These are phyloP conservation scores for Cichorium intybus DNA, from an alignment of 140 eudicot genomes.

Conservation along the genomic window DNA sequence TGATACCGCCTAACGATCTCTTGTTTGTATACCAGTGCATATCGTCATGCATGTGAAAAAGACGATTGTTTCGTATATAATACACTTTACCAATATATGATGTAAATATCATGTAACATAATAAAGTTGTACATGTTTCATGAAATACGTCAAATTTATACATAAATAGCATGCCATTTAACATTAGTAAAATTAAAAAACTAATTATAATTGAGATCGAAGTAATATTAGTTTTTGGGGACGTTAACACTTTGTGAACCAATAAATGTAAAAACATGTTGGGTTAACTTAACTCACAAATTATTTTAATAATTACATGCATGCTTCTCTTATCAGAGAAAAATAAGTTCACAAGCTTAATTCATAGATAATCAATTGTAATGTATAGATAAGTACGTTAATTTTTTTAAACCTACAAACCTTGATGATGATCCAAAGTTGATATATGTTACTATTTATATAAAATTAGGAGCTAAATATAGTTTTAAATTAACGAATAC, in stretches of 20 bases:
- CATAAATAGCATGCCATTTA: background rate
- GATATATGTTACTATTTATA: background rate
- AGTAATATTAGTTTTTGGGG: background rate
- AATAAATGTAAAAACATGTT: background rate
- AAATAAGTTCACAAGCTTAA: too few species aligned
- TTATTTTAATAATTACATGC: background rate
- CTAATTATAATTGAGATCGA: background rate
- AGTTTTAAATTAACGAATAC: background rate
- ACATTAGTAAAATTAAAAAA: background rate
- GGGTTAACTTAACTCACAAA: background rate
- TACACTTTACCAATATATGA: conserved; percentile 14
- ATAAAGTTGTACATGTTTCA: too few species aligned
- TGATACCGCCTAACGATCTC: conserved; percentile 30
- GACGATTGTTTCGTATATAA: conserved; percentile 17
- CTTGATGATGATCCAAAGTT: background rate
- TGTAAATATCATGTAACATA: background rate
- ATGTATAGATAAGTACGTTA: too few species aligned
- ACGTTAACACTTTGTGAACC: background rate
- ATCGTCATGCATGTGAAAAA: conserved; percentile 26
- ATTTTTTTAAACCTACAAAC: background rate
- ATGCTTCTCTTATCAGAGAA: background rate
- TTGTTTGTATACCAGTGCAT: conserved; percentile 12
- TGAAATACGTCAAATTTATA: background rate
- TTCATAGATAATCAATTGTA: too few species aligned
- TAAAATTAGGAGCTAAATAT: background rate